These are phyloP conservation scores for Mucuna pruriens DNA, from an alignment of 306 rosid species.

Conservation along the genomic window DNA sequence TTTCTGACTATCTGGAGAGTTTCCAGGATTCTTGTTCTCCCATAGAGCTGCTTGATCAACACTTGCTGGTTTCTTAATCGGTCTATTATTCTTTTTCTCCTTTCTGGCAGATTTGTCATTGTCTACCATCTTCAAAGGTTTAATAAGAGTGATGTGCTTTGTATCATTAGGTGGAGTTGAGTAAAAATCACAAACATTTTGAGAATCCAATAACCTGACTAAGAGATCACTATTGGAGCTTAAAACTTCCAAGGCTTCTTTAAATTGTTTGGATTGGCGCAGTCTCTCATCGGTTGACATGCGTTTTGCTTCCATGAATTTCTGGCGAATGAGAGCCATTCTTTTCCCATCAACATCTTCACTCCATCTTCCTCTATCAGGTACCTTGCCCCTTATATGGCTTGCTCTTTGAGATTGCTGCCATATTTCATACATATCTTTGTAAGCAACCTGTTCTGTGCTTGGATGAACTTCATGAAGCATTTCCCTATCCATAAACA, in stretches of 20 bases:
- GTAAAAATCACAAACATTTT: conserved; percentile 56
- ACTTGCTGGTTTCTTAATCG: conserved; percentile 48
- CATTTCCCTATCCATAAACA: conserved; percentile 55
- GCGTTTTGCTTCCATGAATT: conserved; percentile 72
- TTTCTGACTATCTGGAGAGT: conserved; percentile 48
- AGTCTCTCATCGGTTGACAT: conserved; percentile 69
- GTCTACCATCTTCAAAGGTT: conserved; percentile 79
- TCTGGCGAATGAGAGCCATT: conserved; percentile 79
- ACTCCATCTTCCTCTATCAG: conserved; percentile 59
- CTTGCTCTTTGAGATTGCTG: conserved; percentile 54
- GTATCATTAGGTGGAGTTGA: conserved; percentile 63
- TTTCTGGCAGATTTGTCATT: conserved; percentile 47
- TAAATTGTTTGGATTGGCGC: conserved; percentile 73
- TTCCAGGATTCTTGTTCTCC: conserved; percentile 50
- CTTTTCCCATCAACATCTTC: conserved; percentile 55
- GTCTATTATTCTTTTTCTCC: conserved; percentile 55
- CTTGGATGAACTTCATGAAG: conserved; percentile 52
- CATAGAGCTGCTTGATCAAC: conserved; percentile 46
- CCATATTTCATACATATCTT: conserved; percentile 72
- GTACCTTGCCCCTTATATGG: conserved; percentile 51
- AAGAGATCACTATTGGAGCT: conserved; percentile 82
- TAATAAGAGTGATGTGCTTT: conserved; percentile 78
- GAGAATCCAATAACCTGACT: conserved; percentile 71
- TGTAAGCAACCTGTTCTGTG: conserved; percentile 50
- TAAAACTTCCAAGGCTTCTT: conserved; percentile 82